phyloP scores from a whole-genome alignment of 2,329 filamentous ascomycete species.

The Penicillium concentricum region DNA sequence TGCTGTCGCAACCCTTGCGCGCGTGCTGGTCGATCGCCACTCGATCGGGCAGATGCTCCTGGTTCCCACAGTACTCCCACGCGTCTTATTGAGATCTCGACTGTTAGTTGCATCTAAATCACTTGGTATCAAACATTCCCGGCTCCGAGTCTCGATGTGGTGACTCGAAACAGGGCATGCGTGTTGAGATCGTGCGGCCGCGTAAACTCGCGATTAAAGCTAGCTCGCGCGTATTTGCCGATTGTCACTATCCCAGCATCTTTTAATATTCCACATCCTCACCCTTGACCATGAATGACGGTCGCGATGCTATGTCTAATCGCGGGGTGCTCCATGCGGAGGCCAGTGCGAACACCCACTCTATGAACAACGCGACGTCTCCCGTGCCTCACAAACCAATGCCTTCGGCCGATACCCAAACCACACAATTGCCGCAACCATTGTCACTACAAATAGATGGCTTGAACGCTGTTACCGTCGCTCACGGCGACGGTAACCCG shows the following conservation, averaged over 20 bases:
- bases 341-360: slow-evolving; percentile 16
- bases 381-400: slow-evolving; percentile 10
- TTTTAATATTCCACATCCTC: neutral
- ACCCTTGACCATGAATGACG: slow-evolving; percentile 18
- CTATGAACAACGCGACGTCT: slow-evolving; percentile 14
- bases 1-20: slow-evolving; percentile 21
- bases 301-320: slow-evolving; percentile 9
- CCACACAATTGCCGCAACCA: slow-evolving; percentile 19
- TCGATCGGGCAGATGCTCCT: slow-evolving; percentile 22
- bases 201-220: slow-evolving; percentile 18
- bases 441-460: slow-evolving; percentile 22
- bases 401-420: slow-evolving; percentile 9
- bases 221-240: slow-evolving; percentile 13
- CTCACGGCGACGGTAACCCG: slow-evolving; percentile 8
- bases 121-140: slow-evolving; percentile 20
- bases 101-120: slow-evolving; percentile 12
- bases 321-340: slow-evolving; percentile 20
- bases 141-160: slow-evolving; percentile 21
- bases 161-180: slow-evolving; percentile 17
- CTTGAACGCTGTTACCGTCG: slow-evolving; percentile 12
- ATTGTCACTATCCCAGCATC: neutral
- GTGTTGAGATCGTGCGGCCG: slow-evolving; percentile 20
- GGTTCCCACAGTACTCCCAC: slow-evolving; percentile 7
- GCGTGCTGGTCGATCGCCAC: slow-evolving; percentile 26
- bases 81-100: slow-evolving; percentile 16